Evolutionary conservation across 2,329 filamentous ascomycete species (phyloP).

Genomic region (Xylariaceae sp.): DNA sequence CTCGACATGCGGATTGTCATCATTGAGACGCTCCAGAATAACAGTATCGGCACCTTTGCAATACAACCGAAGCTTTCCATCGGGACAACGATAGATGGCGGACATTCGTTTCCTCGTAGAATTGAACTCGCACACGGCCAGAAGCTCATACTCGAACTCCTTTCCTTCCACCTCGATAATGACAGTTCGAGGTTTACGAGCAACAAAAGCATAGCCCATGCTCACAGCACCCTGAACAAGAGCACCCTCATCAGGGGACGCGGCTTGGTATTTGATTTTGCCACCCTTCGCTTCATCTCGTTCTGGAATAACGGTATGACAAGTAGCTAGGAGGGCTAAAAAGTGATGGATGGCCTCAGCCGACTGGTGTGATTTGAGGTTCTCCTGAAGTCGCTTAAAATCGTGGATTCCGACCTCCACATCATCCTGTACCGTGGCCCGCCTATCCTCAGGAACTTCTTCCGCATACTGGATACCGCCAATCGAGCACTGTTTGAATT

Average conservation of each 20-base stretch:
- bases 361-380: conserved; percentile 64
- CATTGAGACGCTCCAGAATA: conserved; percentile 86
- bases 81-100: conserved; percentile 93
- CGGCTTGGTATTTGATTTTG: conserved; percentile 95
- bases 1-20: conserved; percentile 86
- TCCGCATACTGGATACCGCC: conserved; percentile 93
- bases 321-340: conserved; percentile 83
- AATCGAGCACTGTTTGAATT: conserved; percentile 95
- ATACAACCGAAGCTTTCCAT: conserved; percentile 92
- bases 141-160: conserved; percentile 82
- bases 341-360: conserved; percentile 75
- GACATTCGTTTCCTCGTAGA: conserved; percentile 98
- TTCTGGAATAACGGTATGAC: conserved; percentile 97
- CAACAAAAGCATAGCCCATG: conserved; percentile 88
- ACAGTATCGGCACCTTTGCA: conserved; percentile 98
- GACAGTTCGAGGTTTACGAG: conserved; percentile 87
- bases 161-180: conserved; percentile 78
- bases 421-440: conserved; percentile 79
- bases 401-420: conserved; percentile 82
- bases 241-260: conserved; percentile 96
- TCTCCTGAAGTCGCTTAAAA: conserved; percentile 76
- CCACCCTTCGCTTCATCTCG: conserved; percentile 76
- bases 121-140: conserved; percentile 99
- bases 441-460: conserved; percentile 87
- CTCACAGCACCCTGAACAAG: conserved; percentile 87